Base-by-base conservation (phyloP, 306 rosid genomes). In the Canavalia gladiata region DNA sequence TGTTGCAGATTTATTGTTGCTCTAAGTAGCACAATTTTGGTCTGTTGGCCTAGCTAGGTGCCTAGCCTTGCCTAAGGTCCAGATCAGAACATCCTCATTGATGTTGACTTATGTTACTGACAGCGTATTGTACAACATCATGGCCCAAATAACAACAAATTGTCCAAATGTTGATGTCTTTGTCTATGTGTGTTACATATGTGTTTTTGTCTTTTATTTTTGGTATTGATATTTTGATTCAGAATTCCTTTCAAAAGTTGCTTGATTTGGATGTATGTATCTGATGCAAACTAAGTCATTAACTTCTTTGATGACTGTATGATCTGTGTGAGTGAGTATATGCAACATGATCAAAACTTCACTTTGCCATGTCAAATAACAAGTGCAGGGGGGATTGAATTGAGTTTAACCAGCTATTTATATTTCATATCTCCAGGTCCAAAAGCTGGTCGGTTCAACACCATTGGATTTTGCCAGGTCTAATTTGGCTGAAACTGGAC, bases 401-500 rank as follows among this genome's bases (percentile, higher is more conserved):
- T 62, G 64, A 64, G 43, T 66, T 34, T 80, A 52, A 72, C 35
- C 68, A 67, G 58, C 54, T 29, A 29, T 56, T 28, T 51, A 37
- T 88, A 46, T 67, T 1, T 81, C 33, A 74, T 47, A 39, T 79
- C 62, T 63, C 39, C 63, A 95, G 99, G 86, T 95, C 77, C 99
- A 95, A 90, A 90, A 90, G 86, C 76, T 95, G 78, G 81, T 93
- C 78, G 99, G 97, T 60, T 87, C 98, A 60, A 76, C 89, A 58
- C 97, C 99, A 30, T 31, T 89, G 80, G 98, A 91, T 68, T 59
- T 88, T 77, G 99, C 99, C 39, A 85, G 81, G 84, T 89, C 98
- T 84, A 95, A 91, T 88, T 82, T 95, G 88, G 99, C 97, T 12
- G 76, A 93, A 84, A 78, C 86, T 75, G 98, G 98, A 75, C 97